Base-by-base conservation (phyloP, 495 filamentous ascomycete genomes). In the Podospora bellae-mahoneyi region DNA sequence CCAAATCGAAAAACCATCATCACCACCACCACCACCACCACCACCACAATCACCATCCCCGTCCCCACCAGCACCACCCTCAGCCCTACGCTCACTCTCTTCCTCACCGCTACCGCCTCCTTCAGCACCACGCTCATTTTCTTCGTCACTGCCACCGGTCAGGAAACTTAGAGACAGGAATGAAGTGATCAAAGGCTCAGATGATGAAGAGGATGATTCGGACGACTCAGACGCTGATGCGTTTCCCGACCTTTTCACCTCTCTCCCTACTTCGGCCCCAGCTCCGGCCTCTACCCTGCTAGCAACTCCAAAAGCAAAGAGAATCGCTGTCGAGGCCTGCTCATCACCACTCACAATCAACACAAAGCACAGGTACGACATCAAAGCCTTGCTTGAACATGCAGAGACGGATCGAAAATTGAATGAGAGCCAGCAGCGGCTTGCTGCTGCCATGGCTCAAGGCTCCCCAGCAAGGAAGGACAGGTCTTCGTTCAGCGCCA, bases 381-480 rank as follows among this genome's bases (percentile, higher is more conserved):
- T 97, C 19, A 88, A 89, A 60, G 83, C 81, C 2, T 80, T 96
- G 19, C 81, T 91, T 63, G 83, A 83, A 61, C 84, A 87, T 68
- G 82, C 86, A 6, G 80, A 83, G 56, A 80, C 86, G 66, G 85
- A 90, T 62, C 79, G 85, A 18, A 81, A 83, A 32, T 80, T 82
- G 2, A 87, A 91, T 60, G 85, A 82, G 5, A 86, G 80, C 57
- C 83, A 90, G 23, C 83, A 78, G 72, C 81, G 82, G n/a, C 71
- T 82, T 1, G 74, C 84, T 23, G 72, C 77, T 13, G 66, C 73
- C 15, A 64, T 81, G 27, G 67, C 76, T 62, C 65, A 79, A 68
- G 72, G 72, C 61, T 69, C 72, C 10, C 70, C 76, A 69, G 70
- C 60, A 69, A 72, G 44, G 70, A 75, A 23, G 66, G 72, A 39